Evolutionary conservation across 495 filamentous ascomycete species (phyloP).

Genomic region (Tuber aestivum): DNA sequence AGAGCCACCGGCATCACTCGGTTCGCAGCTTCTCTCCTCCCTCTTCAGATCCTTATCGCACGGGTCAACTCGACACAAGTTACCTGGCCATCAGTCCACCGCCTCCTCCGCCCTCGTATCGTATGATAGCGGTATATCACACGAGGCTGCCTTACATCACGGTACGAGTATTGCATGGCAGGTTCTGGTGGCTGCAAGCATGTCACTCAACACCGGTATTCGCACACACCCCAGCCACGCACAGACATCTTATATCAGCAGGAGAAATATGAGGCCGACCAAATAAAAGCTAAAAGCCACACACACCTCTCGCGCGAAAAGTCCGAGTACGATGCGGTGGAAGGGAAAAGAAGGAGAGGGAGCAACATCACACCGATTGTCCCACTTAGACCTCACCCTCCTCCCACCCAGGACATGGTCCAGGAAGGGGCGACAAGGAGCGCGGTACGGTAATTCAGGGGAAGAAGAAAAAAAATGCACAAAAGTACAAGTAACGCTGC

Average conservation of each 20-base stretch:
- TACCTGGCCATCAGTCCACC: background rate
- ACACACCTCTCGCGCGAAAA: background rate
- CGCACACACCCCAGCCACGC: background rate
- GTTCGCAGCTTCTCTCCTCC: background rate
- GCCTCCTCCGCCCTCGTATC: background rate
- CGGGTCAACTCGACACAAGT: background rate
- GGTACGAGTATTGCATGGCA: background rate
- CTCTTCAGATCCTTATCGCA: background rate
- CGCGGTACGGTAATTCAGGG: too few species aligned
- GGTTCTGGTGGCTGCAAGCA: conserved; percentile 3
- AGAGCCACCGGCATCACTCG: background rate
- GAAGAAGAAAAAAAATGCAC: background rate
- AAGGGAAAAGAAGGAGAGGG: background rate
- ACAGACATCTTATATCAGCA: conserved; percentile 4
- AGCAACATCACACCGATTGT: background rate
- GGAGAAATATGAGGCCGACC: background rate
- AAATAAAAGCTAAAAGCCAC: conserved; percentile 1
- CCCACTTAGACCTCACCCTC: background rate
- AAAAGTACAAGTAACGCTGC: background rate
- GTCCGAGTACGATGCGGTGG: too few species aligned
- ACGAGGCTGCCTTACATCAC: background rate
- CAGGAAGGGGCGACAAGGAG: background rate
- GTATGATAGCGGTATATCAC: background rate
- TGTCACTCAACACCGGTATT: background rate
- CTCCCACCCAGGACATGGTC: background rate